Evolutionary conservation across 768 basidiomycete species (phyloP).

Genomic region (Amanita muscaria): DNA sequence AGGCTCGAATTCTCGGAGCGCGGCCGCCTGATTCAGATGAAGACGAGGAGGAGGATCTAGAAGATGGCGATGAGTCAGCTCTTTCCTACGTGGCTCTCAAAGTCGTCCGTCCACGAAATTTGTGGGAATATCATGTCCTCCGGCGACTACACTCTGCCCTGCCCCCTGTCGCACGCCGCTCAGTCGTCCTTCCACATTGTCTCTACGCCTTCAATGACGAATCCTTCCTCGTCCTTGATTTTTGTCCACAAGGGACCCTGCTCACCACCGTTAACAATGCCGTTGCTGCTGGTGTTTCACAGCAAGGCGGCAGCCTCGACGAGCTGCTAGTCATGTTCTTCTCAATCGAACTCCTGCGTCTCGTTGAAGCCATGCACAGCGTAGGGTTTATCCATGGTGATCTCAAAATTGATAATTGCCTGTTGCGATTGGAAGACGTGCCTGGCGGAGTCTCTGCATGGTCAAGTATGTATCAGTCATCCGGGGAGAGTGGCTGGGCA

Average conservation of each 20-base stretch:
- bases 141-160: slow-evolving; percentile 66
- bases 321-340: slow-evolving; percentile 95
- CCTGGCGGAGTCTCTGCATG: slow-evolving; percentile 63
- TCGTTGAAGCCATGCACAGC: slow-evolving; percentile 74
- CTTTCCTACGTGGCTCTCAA: slow-evolving; percentile 74
- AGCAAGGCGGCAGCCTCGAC: slow-evolving; percentile 76
- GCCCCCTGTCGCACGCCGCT: slow-evolving; percentile 46
- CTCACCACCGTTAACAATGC: slow-evolving; percentile 90
- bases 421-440: slow-evolving; percentile 84
- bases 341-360: slow-evolving; percentile 77
- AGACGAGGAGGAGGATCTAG: slow-evolving; percentile 44
- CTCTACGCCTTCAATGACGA: slow-evolving; percentile 86
- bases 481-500: slow-evolving; percentile 78
- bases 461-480: slow-evolving; percentile 66
- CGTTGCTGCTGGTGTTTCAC: slow-evolving; percentile 60
- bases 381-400: slow-evolving; percentile 94
- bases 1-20: slow-evolving; percentile 52
- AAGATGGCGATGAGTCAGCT: slow-evolving; percentile 47
- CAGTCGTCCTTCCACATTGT: slow-evolving; percentile 68
- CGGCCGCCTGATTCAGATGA: slow-evolving; percentile 28
- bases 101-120: slow-evolving; percentile 76
- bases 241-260: slow-evolving; percentile 86
- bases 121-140: slow-evolving; percentile 91
- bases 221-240: slow-evolving; percentile 81
- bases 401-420: slow-evolving; percentile 97